Evolutionary conservation across 208 protist genomes (phyloP).

Genomic region (Tritrichomonas musculus): DNA sequence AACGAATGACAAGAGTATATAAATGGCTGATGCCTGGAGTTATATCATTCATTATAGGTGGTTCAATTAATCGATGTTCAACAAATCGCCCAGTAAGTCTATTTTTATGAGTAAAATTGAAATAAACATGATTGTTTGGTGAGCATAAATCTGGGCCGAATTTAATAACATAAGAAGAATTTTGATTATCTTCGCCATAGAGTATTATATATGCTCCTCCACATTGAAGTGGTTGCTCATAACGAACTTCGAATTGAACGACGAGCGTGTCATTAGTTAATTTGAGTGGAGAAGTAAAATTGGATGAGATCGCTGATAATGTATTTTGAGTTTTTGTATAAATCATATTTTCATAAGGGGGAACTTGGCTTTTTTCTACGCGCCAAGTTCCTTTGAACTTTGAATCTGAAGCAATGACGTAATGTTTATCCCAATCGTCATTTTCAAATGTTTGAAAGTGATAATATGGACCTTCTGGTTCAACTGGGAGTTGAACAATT

Average conservation of each 20-base stretch:
- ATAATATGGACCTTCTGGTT: not conserved
- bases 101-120: slow-evolving; percentile 45
- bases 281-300: not conserved
- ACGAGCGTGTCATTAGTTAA: not conserved
- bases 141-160: slow-evolving; percentile 54
- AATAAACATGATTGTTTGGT: slow-evolving; percentile 39
- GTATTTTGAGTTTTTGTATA: not conserved
- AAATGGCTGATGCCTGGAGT: slow-evolving; percentile 46
- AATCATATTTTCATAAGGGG: not conserved
- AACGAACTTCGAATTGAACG: slow-evolving; percentile 45
- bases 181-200: not conserved
- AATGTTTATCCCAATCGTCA: not conserved
- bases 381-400: slow-evolving; percentile 22
- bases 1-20: slow-evolving; percentile 40
- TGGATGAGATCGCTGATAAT: not conserved
- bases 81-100: slow-evolving; percentile 7
- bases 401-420: not conserved
- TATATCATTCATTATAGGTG: slow-evolving; percentile 33
- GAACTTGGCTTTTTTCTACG: not conserved
- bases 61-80: slow-evolving; percentile 37
- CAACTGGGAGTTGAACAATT: no score
- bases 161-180: slow-evolving; percentile 50
- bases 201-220: slow-evolving; percentile 53
- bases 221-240: slow-evolving; percentile 38
- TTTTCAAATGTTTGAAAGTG: not conserved